Evolutionary conservation across 2,329 filamentous ascomycete species (phyloP).

Genomic region (Fusarium chlamydosporum): DNA sequence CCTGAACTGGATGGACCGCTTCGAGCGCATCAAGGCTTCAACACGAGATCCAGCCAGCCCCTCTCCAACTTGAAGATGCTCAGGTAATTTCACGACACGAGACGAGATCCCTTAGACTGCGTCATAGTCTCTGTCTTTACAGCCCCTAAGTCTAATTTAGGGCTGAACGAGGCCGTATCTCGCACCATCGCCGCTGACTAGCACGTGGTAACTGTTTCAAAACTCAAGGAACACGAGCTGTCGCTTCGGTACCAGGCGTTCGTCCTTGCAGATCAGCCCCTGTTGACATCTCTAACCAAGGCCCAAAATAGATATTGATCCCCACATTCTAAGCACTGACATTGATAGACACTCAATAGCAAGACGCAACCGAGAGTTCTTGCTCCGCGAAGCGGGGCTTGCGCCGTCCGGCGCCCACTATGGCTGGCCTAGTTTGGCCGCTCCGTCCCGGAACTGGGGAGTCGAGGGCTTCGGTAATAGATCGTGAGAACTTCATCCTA

Average conservation of each 20-base stretch:
- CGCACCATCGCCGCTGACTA: constrained; percentile 26
- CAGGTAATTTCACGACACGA: constrained; percentile 38
- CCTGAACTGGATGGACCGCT: constrained; percentile 23
- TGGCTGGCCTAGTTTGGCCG: constrained; percentile 26
- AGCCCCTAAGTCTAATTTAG: constrained; percentile 24
- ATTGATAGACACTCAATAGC: constrained; percentile 5
- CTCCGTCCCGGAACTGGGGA: constrained; percentile 30
- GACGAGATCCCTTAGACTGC: constrained; percentile 18
- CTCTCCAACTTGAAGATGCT: constrained; percentile 13
- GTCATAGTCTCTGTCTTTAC: constrained; percentile 18
- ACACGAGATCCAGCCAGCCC: constrained; percentile 39
- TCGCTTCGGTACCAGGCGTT: constrained; percentile 27
- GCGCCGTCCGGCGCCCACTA: constrained; percentile 41
- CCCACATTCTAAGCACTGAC: constrained; percentile 41
- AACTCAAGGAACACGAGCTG: constrained; percentile 44
- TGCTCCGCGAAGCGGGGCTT: constrained; percentile 43
- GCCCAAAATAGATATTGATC: constrained; percentile 46
- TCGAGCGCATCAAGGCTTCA: constrained; percentile 4
- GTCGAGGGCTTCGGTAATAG: constrained; percentile 36
- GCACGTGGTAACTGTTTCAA: constrained; percentile 36
- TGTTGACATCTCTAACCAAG: constrained; percentile 40
- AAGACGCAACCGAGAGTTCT: constrained; percentile 15
- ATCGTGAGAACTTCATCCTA: constrained; percentile 18
- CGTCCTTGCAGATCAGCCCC: constrained; percentile 36
- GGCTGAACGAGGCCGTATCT: constrained; percentile 39